Evolutionary conservation across 176 grass and related monocot genomes (phyloP).

Genomic region (Lolium perenne): DNA sequence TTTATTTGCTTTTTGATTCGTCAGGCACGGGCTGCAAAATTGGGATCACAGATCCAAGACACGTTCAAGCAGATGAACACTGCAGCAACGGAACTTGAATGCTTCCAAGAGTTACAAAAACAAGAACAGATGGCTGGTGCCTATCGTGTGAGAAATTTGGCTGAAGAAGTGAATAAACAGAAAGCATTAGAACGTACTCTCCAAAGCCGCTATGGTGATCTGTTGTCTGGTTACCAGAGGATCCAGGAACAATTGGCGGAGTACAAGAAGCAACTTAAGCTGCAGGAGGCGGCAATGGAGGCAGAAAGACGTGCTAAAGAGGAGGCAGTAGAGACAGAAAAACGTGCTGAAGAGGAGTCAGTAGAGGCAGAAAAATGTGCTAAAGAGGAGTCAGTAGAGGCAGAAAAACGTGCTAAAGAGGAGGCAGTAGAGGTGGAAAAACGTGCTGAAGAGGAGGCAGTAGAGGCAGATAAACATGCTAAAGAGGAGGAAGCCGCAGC

Average conservation of each 20-base stretch:
- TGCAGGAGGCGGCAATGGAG: constrained; percentile 31
- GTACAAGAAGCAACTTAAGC: constrained; percentile 52
- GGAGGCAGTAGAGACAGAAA: not conserved
- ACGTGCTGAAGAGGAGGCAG: constrained; percentile 21
- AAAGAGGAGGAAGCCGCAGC: constrained; percentile 12
- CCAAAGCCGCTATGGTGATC: constrained; percentile 70
- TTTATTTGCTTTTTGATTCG: constrained; percentile 38
- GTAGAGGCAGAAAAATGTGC: not conserved
- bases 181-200: constrained; percentile 71
- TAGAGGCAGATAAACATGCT: constrained; percentile 1
- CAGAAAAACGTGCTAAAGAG: no score
- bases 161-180: constrained; percentile 83
- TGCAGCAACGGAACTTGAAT: constrained; percentile 77
- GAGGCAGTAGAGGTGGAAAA: no score
- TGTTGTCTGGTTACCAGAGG: constrained; percentile 56
- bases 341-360: constrained; percentile 28
- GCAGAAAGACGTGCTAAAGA: constrained; percentile 38
- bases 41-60: constrained; percentile 78
- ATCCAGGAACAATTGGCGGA: constrained; percentile 66
- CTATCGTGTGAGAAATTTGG: constrained; percentile 58
- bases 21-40: constrained; percentile 64
- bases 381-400: constrained; percentile 17
- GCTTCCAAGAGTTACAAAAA: constrained; percentile 90
- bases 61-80: constrained; percentile 91
- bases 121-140: constrained; percentile 82